Percentiles rank a stretch among this genome's conserved stretches.
Evolutionary conservation across 139 green algal genomes (phyloP).

Genomic region (Trebouxia sp.): DNA sequence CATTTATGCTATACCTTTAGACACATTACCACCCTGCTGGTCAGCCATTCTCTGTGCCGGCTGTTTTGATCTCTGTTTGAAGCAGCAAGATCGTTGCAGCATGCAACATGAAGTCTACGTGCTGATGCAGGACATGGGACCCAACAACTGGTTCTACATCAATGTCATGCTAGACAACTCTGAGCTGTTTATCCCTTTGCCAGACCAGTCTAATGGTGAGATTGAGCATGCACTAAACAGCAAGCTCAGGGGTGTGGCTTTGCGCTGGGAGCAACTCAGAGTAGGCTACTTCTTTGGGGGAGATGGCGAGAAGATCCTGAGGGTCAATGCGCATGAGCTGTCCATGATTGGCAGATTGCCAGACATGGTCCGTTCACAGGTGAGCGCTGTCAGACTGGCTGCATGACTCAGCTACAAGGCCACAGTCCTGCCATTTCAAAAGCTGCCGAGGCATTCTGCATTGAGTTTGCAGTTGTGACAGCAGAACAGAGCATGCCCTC

Average conservation of each 20-base stretch:
- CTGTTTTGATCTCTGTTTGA: no score
- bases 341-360: slow-evolving; percentile 8
- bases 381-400: background rate
- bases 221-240: slow-evolving; percentile 1
- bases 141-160: slow-evolving; percentile 50
- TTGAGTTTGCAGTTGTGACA: background rate
- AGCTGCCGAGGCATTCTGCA: background rate
- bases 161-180: slow-evolving; percentile 49
- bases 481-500: no score
- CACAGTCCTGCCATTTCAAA: background rate
- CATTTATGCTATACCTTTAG: no score
- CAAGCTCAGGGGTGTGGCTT: slow-evolving; percentile 29
- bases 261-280: slow-evolving; percentile 41
- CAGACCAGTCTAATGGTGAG: background rate
- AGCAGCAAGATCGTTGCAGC: no score
- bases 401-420: background rate
- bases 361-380: slow-evolving; percentile 4
- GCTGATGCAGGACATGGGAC: slow-evolving; percentile 3
- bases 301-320: slow-evolving; percentile 42
- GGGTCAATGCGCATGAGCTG: slow-evolving; percentile 40
- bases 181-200: slow-evolving; percentile 32
- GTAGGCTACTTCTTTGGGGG: slow-evolving; percentile 58
- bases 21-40: no score
- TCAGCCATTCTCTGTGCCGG: no score
- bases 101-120: no score